phyloP scores from a whole-genome alignment of 345 rosid genomes.

The Hibiscus syriacus region DNA sequence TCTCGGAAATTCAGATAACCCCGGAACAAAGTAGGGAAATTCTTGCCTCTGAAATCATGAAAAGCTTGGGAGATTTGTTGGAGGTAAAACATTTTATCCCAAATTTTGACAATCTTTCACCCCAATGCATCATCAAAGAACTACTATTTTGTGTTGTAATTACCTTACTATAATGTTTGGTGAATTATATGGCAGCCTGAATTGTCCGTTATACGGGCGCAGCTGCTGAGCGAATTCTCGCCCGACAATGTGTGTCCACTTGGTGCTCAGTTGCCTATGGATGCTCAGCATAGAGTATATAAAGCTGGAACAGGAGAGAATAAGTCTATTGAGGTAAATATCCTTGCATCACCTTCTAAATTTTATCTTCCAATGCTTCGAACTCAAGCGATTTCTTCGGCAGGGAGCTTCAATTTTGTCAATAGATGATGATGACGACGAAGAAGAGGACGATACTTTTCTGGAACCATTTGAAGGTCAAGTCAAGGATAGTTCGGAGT shows the following conservation, averaged over 20 bases:
- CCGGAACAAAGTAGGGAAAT: constrained; percentile 57
- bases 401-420: too few relatives aligned
- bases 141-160: not conserved
- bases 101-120: not conserved
- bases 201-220: constrained; percentile 39
- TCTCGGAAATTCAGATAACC: constrained; percentile 44
- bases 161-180: constrained; percentile 3
- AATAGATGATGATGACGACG: too few relatives aligned
- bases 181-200: constrained; percentile 46
- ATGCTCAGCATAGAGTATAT: constrained; percentile 32
- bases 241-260: constrained; percentile 82
- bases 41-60: constrained; percentile 61
- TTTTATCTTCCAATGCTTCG: constrained; percentile 7
- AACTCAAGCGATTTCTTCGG: not conserved
- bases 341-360: constrained; percentile 2
- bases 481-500: constrained; percentile 25
- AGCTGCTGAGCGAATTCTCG: constrained; percentile 60
- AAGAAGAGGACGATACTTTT: too few relatives aligned
- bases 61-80: constrained; percentile 51
- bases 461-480: constrained; percentile 38
- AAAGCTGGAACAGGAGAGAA: constrained; percentile 28
- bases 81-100: constrained; percentile 35
- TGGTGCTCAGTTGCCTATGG: constrained; percentile 51
- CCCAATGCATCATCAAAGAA: not conserved
- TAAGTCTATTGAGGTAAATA: constrained; percentile 32